A percentile compares a stretch with the other conserved stretches of the same genome.
phyloP scores from a whole-genome alignment of 2,329 filamentous ascomycete species.

The Diatrype stigma region DNA sequence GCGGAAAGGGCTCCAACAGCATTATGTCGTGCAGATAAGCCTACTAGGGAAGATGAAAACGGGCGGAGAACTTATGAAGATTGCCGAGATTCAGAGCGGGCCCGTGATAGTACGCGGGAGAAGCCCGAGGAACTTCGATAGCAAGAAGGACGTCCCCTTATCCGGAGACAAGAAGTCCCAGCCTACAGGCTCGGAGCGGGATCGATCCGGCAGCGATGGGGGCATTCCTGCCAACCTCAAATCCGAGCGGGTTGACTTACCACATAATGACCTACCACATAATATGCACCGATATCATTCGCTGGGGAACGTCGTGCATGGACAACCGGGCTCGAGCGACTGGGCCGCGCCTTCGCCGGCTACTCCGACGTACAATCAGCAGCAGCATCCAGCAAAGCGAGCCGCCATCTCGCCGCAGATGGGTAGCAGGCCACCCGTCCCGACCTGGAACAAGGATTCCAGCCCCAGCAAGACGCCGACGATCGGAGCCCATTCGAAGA shows the following conservation, averaged over 20 bases:
- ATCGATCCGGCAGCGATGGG: conserved; percentile 34
- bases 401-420: conserved; percentile 48
- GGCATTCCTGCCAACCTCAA: conserved; percentile 26
- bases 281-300: conserved; percentile 22
- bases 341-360: conserved; percentile 41
- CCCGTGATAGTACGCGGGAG: conserved; percentile 93
- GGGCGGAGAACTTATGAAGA: conserved; percentile 61
- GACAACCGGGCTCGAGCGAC: conserved; percentile 34
- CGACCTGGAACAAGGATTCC: conserved; percentile 38
- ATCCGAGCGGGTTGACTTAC: conserved; percentile 25
- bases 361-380: conserved; percentile 18
- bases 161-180: conserved; percentile 41
- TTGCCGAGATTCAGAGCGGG: conserved; percentile 84
- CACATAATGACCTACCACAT: conserved; percentile 20
- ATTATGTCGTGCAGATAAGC: conserved; percentile 85
- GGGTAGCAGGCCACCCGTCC: conserved; percentile 47
- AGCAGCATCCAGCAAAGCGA: conserved; percentile 44
- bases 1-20: conserved; percentile 89
- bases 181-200: conserved; percentile 43
- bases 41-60: conserved; percentile 70
- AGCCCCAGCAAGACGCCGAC: conserved; percentile 19
- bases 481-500: conserved; percentile 19
- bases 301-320: conserved; percentile 7
- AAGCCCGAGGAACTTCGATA: conserved; percentile 91
- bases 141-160: conserved; percentile 58